Evolutionary conservation across 2,329 filamentous ascomycete species (phyloP).

Genomic region (Pseudopithomyces maydicus): DNA sequence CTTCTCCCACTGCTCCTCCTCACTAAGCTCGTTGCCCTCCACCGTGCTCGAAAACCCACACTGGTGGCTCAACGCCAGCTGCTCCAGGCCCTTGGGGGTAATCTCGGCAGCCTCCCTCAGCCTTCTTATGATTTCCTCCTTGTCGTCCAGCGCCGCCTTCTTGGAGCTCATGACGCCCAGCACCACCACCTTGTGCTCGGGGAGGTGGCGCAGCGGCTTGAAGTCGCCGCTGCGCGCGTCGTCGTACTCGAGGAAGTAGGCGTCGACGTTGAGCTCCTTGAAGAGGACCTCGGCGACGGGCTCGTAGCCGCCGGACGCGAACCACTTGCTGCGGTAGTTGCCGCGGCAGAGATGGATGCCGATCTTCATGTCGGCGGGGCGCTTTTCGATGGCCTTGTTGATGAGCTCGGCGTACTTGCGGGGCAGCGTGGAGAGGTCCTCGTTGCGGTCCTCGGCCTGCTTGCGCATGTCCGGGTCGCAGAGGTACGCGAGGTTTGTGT

Average conservation of each 20-base stretch:
- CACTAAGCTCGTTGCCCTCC: constrained; percentile 61
- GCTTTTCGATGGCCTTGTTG: constrained; percentile 59
- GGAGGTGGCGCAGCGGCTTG: constrained; percentile 59
- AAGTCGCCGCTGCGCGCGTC: constrained; percentile 63
- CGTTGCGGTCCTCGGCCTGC: constrained; percentile 58
- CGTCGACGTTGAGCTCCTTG: constrained; percentile 61
- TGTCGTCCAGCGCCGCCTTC: constrained; percentile 62
- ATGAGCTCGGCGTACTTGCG: constrained; percentile 60
- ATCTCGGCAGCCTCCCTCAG: constrained; percentile 47
- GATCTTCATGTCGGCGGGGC: constrained; percentile 60
- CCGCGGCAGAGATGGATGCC: constrained; percentile 64
- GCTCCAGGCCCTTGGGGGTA: constrained; percentile 59
- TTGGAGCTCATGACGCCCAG: constrained; percentile 62
- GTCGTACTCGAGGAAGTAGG: constrained; percentile 66
- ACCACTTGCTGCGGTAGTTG: constrained; percentile 63
- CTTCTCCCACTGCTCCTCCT: constrained; percentile 65
- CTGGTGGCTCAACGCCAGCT: constrained; percentile 63
- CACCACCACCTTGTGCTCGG: constrained; percentile 60
- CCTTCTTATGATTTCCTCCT: constrained; percentile 46
- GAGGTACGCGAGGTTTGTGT: constrained; percentile 65
- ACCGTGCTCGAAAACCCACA: constrained; percentile 63
- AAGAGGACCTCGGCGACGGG: constrained; percentile 63
- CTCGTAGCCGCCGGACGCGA: constrained; percentile 63
- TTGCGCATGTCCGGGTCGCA: constrained; percentile 62
- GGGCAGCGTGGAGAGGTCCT: constrained; percentile 56